Evolutionary conservation across 768 basidiomycete genomes (phyloP), one percentile per base, ranked within the genome.

Genomic region (Xerocomellus amylosporus): DNA sequence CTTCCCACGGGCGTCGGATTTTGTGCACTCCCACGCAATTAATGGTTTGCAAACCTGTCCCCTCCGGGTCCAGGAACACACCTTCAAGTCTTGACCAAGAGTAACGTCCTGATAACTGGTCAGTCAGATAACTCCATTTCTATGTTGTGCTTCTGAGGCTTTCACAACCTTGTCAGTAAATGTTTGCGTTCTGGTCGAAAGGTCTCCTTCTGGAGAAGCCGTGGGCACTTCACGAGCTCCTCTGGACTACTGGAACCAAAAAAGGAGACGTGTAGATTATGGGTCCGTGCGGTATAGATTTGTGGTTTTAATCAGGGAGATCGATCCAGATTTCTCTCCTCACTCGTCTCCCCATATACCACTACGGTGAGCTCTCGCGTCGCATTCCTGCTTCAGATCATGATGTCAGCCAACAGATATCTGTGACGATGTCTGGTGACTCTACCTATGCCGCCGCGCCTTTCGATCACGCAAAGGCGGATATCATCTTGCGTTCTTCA

Each of bases 401-500:
- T 45, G n/a, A 44, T 9, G 1, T n/a, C 24, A 10, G 17, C 42
- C 24, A 26, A 15, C 14, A 49, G 46, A 41, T 37, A 19, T 37
- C 15, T 7, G 15, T 26, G 15, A 40, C 26, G 20, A 61, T 49
- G 59, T 31, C 37, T 20, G n/a, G 19, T 36, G 28, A 43, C 30
- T 13, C 44, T 9, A 6, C n/a, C 12, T 48, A 46, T 15, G 66
- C 66, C 0, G 13, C 49, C 5, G n/a, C 55, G 2, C 64, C 62
- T 2, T 66, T 66, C 22, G 54, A 62, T 20, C 62, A 66, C 40
- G 33, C 46, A 15, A 57, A 63, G 41, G 56, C 51, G 5, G 57
- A 66, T 19, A 31, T 69, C 42, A 59, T 67, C n/a, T 30, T 68
- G 10, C 66, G 56, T 4, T 60, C 66, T 26, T 60, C 55, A 5